Conservation (phyloP, 805 yeast genomes). For the Komagataella populi region DNA sequence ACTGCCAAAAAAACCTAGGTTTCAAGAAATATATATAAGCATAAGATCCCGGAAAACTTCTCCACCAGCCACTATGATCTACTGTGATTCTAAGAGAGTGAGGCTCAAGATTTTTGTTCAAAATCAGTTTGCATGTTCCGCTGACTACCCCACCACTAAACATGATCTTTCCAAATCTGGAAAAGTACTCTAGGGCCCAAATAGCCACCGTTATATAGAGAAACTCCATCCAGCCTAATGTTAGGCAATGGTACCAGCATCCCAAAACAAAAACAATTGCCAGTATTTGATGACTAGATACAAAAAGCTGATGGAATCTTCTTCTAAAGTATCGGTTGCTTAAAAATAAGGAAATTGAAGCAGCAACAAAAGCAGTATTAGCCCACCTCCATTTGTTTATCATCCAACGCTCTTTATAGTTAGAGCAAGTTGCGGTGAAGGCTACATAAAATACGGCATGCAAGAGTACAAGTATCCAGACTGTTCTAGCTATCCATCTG, state of each 20-base stretch:
- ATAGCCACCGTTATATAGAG: conserved; percentile 25
- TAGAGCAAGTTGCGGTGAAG: not conserved
- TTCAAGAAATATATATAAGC: conserved; percentile 45
- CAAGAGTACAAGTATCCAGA: conserved; percentile 25
- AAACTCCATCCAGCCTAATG: conserved; percentile 20
- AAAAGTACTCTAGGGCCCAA: conserved; percentile 38
- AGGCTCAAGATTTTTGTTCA: not conserved
- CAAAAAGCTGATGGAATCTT: conserved; percentile 43
- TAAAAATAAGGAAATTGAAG: not conserved
- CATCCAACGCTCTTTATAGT: not conserved
- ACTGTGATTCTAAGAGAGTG: conserved; percentile 30
- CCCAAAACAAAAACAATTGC: conserved; percentile 39
- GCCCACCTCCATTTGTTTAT: not conserved
- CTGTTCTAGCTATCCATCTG: conserved; percentile 38
- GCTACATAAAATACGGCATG: conserved; percentile 21
- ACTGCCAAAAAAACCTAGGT: conserved; percentile 45
- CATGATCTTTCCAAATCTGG: conserved; percentile 24
- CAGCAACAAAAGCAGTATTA: not conserved
- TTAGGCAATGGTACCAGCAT: conserved; percentile 42
- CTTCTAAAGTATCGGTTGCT: conserved; percentile 30
- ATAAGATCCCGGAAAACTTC: conserved; percentile 39
- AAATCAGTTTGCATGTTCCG: not conserved
- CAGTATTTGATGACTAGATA: conserved; percentile 41
- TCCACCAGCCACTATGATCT: conserved; percentile 33
- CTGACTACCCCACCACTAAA: conserved; percentile 16